Base-by-base conservation (phyloP, 305 asterid genomes). In the Fraxinus platypoda region DNA sequence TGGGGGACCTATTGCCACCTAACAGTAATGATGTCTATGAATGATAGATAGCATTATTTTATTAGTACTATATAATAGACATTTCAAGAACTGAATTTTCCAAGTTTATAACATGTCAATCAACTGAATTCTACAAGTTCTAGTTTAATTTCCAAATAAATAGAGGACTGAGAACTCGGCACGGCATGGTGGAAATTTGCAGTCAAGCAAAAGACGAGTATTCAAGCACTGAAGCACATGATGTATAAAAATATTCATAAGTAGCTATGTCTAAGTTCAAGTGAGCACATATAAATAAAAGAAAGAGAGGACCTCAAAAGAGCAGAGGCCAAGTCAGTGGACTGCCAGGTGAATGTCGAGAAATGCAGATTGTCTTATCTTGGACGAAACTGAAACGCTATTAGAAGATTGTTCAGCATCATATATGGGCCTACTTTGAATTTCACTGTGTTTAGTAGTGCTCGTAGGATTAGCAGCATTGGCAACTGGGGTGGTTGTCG, bases 251-350 rank as follows among this genome's bases (percentile, higher is more conserved):
- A 81, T 6, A 64, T 23, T 33, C 37, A 34, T 23, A 72, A 26
- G 35, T 33, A 74, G 26, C 46, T 26, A 64, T 46, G 71, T 25
- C 74, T 62, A 62, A 8, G 78, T 54, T 74, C 75, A 66, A 74
- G 17, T 71, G 12, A 52, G 23, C 8, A 1, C 54, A 13, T 31
- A 37, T 1, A 9, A 82, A 64, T 13, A 35, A 75, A 5, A 33
- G 11, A 38, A 79, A 21, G 49, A 38, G 43, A 17, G 75, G 62
- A 94, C 98, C 97, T 94, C 76, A 80, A 54, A 70, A 93, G 98
- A 91, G 95, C 94, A 81, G 94, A 85, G 30, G 77, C 90, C 94
- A 92, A 73, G 73, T 94, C 92, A 83, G 97, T 76, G 17, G 97
- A 89, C 37, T 90, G n/a, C n/a, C n/a, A n/a, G 77, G 81, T 90